Conservation (phyloP, 2,329 filamentous ascomycete species). For the Coniochaeta hoffmannii region DNA sequence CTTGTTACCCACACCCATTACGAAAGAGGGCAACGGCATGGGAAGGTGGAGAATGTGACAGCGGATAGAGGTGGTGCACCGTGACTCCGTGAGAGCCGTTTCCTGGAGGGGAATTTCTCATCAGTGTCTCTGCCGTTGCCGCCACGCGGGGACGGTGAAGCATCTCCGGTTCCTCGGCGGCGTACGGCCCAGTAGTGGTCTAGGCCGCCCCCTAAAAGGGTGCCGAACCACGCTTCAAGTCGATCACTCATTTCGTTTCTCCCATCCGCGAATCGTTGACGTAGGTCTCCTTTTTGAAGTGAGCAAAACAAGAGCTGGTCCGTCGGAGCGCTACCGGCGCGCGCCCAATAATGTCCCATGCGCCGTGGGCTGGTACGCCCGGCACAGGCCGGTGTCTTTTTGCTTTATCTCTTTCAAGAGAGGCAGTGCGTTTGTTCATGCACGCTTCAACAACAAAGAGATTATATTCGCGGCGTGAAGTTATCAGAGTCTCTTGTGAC, state of each 20-base stretch:
- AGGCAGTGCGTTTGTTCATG: background rate
- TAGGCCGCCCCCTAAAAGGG: background rate
- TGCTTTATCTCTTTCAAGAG: too few species aligned
- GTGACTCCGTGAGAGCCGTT: background rate
- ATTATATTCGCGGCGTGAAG: too few species aligned
- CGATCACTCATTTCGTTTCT: background rate
- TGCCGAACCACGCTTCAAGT: background rate
- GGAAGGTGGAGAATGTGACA: background rate
- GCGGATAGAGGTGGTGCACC: background rate
- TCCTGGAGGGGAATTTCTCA: background rate
- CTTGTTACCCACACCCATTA: constrained; percentile 12
- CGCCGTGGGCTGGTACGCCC: too few species aligned
- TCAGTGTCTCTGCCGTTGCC: background rate
- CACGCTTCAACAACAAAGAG: background rate
- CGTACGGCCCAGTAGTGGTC: background rate
- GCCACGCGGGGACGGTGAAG: background rate
- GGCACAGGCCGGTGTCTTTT: too few species aligned
- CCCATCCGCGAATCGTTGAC: too few species aligned
- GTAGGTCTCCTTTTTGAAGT: too few species aligned
- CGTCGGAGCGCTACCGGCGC: too few species aligned
- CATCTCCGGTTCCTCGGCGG: background rate
- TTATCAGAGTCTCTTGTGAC: background rate
- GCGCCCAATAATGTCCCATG: too few species aligned
- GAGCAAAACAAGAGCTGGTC: too few species aligned
- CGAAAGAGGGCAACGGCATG: background rate